phyloP scores from a whole-genome alignment of 2,329 filamentous ascomycete genomes.

The Diaporthe capsici region DNA sequence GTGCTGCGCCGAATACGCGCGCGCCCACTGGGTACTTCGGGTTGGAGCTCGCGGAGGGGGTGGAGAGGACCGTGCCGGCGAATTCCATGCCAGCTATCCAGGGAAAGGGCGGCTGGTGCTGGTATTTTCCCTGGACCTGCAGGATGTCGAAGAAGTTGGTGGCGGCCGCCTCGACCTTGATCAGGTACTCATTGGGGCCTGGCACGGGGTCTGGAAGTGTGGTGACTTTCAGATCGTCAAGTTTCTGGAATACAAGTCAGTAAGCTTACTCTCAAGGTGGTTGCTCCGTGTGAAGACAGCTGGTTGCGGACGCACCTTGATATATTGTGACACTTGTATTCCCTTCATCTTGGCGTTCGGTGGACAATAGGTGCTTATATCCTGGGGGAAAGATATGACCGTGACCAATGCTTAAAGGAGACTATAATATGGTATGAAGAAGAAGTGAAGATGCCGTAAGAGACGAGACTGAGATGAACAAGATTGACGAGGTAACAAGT shows the following conservation, averaged over 20 bases:
- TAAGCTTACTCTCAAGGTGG: not conserved
- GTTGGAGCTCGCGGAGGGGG: slow-evolving; percentile 66
- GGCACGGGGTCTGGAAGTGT: slow-evolving; percentile 82
- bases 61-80: slow-evolving; percentile 80
- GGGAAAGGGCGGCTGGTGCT: slow-evolving; percentile 88
- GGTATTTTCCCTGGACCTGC: slow-evolving; percentile 96
- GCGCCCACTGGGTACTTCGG: slow-evolving; percentile 81
- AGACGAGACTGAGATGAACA: not conserved
- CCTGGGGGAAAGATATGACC: not conserved
- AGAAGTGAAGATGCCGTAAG: not conserved
- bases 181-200: slow-evolving; percentile 82
- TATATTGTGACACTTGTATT: slow-evolving; percentile 52
- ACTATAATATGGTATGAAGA: not conserved
- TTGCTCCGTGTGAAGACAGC: not conserved
- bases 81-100: slow-evolving; percentile 93
- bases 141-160: slow-evolving; percentile 98
- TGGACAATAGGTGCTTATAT: not conserved
- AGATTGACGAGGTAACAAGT: slow-evolving; percentile 4
- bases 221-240: slow-evolving; percentile 82
- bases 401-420: not conserved
- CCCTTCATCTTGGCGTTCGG: slow-evolving; percentile 49
- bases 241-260: slow-evolving; percentile 66
- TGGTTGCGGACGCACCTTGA: slow-evolving; percentile 48
- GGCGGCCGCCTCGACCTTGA: slow-evolving; percentile 87
- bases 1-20: slow-evolving; percentile 86